phyloP scores from a whole-genome alignment of 2,329 filamentous ascomycete genomes.

The Alternaria brassicicola region DNA sequence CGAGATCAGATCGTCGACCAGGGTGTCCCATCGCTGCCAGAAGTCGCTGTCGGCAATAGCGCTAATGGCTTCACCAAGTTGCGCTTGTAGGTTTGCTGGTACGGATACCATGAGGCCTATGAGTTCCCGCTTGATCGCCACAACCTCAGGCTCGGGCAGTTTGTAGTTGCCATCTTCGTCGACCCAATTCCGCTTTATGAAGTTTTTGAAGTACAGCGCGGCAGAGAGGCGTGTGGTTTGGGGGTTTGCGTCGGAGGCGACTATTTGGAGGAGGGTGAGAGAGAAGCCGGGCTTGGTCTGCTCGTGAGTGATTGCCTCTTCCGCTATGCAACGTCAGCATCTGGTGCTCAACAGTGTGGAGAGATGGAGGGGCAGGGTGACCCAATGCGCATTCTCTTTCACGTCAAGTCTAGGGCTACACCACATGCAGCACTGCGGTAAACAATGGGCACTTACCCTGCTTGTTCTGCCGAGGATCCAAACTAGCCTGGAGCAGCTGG shows the following conservation, averaged over 20 bases:
- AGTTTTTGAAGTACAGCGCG: conserved; percentile 97
- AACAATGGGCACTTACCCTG: conserved; percentile 68
- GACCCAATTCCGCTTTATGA: conserved; percentile 91
- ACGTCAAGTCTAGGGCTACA: background rate
- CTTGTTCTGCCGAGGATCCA: conserved; percentile 85
- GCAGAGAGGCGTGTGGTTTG: conserved; percentile 82
- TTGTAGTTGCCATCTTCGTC: conserved; percentile 96
- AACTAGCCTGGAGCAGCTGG: conserved; percentile 85
- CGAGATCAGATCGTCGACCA: conserved; percentile 89
- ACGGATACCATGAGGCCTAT: conserved; percentile 96
- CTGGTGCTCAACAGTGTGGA: background rate
- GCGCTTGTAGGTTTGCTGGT: conserved; percentile 83
- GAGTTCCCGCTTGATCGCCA: conserved; percentile 90
- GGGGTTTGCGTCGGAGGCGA: conserved; percentile 74
- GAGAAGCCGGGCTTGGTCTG: conserved; percentile 88
- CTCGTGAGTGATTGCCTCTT: conserved; percentile 77
- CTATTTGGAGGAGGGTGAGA: conserved; percentile 83
- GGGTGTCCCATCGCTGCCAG: conserved; percentile 93
- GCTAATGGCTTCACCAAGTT: conserved; percentile 95
- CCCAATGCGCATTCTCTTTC: background rate
- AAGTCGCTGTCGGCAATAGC: conserved; percentile 98
- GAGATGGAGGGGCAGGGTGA: conserved; percentile 2
- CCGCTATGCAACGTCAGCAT: conserved; percentile 64
- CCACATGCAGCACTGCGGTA: conserved; percentile 13
- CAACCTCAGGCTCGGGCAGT: conserved; percentile 80